Evolutionary conservation across 306 rosid species (phyloP), one percentile per base, ranked within the genome.

Genomic region (Hippophae rhamnoides): DNA sequence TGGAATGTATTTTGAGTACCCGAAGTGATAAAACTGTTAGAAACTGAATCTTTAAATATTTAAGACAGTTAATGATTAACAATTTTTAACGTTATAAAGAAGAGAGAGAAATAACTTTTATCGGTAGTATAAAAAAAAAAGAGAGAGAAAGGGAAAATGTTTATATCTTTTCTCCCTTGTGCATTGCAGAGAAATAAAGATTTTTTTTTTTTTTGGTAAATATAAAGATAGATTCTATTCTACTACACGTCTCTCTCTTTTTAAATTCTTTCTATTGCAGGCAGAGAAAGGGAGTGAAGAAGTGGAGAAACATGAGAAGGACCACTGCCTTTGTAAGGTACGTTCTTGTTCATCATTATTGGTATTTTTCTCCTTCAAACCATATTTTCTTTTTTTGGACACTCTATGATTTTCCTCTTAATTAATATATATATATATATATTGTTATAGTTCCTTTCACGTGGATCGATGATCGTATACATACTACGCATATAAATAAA

Each of bases 261-360:
- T 77, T 54, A 52, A 64, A 59, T 31, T 31, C 72, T 49, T 31
- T 47, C 65, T 52, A 62, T 53, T 72, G 60, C 61, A 78, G 70
- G 69, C 47, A 13, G 27, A 48, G 13, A 47, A 6, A 47, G 10
- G 42, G 14, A 45, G 56, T 2, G 5, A 71, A 8, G 2, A 56
- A 78, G 61, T 31, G 50, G 62, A 66, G 58, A 67, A 61, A 64
- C 60, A 65, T 65, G 79, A 74, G 53, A 46, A 65, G 77, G 78
- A 64, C 76, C 75, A 66, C 68, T 58, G 52, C 72, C 58, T 31
- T 31, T 61, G 61, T 70, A 62, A 54, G 66, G 52, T 65, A 76
- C 74, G 76, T 71, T 73, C 67, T 60, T 42, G 5, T 71, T 75
- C 72, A 74, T 78, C 75, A 76, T 73, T 68, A 58, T 72, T 68